phyloP scores from a whole-genome alignment of 129 eudicot species.

The Silybum marianum region DNA sequence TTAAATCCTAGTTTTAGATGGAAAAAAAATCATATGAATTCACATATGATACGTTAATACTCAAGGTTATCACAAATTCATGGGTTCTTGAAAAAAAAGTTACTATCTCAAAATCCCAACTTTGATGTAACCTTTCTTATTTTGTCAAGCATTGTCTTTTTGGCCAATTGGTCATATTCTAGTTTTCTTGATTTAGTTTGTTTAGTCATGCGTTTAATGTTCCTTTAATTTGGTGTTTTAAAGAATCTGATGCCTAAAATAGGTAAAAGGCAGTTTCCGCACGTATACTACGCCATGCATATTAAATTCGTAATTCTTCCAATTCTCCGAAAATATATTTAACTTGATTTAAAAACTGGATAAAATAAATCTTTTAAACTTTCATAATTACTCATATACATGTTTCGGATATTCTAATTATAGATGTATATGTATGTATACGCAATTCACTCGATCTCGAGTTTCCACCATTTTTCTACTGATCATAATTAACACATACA shows the following conservation, averaged over 20 bases:
- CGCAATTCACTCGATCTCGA: neutral
- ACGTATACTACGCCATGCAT: neutral
- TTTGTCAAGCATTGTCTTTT: neutral
- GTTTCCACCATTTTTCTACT: neutral
- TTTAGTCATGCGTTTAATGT: conserved; percentile 25
- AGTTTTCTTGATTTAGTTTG: conserved; percentile 12
- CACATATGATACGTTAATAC: too few relatives aligned
- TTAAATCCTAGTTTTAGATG: too few relatives aligned
- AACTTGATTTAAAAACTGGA: neutral
- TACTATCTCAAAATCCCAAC: neutral
- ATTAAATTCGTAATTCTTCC: neutral
- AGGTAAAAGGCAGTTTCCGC: conserved; percentile 11
- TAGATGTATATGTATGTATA: neutral
- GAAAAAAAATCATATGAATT: too few relatives aligned
- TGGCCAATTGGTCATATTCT: neutral
- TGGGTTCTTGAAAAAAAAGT: too few relatives aligned
- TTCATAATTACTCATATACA: too few relatives aligned
- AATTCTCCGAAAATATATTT: neutral
- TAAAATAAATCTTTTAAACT: neutral
- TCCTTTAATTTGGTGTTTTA: neutral
- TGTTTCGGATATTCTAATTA: too few relatives aligned
- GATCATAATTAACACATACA: neutral
- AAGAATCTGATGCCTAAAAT: neutral
- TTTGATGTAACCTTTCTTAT: neutral
- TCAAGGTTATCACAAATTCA: too few relatives aligned